phyloP scores from a whole-genome alignment of 805 yeast genomes.

The Candida sphagnicola region DNA sequence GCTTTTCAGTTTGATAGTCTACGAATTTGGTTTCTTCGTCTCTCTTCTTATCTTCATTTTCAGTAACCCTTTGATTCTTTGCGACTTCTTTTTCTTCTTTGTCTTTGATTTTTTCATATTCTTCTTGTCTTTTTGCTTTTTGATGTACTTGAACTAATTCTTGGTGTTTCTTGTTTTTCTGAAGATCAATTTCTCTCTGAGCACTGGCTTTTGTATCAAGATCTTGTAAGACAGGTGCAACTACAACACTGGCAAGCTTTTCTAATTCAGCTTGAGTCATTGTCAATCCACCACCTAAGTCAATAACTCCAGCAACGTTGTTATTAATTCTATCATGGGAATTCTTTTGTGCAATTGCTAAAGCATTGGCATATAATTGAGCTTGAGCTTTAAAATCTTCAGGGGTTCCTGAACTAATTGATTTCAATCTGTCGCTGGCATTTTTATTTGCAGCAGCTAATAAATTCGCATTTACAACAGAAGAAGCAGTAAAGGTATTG shows the following conservation, averaged over 20 bases:
- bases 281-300: slow-evolving; percentile 85
- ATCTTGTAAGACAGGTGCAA: slow-evolving; percentile 78
- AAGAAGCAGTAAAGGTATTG: slow-evolving; percentile 35
- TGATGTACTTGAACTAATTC: slow-evolving; percentile 31
- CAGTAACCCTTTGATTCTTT: slow-evolving; percentile 28
- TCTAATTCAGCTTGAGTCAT: slow-evolving; percentile 75
- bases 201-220: slow-evolving; percentile 64
- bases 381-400: slow-evolving; percentile 41
- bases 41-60: slow-evolving; percentile 27
- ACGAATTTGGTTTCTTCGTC: slow-evolving; percentile 25
- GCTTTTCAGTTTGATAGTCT: slow-evolving; percentile 26
- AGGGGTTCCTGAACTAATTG: slow-evolving; percentile 24
- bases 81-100: slow-evolving; percentile 33
- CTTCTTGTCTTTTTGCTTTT: slow-evolving; percentile 26
- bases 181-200: slow-evolving; percentile 52
- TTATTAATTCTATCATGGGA: slow-evolving; percentile 49
- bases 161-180: slow-evolving; percentile 27
- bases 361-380: slow-evolving; percentile 66
- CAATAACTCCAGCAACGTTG: slow-evolving; percentile 52
- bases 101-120: slow-evolving; percentile 26
- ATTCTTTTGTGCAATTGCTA: slow-evolving; percentile 70
- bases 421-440: slow-evolving; percentile 40
- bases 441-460: slow-evolving; percentile 45
- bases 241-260: slow-evolving; percentile 72
- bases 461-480: slow-evolving; percentile 44